Conservation (phyloP, 805 yeast genomes). For the Danielia oregonensis region DNA sequence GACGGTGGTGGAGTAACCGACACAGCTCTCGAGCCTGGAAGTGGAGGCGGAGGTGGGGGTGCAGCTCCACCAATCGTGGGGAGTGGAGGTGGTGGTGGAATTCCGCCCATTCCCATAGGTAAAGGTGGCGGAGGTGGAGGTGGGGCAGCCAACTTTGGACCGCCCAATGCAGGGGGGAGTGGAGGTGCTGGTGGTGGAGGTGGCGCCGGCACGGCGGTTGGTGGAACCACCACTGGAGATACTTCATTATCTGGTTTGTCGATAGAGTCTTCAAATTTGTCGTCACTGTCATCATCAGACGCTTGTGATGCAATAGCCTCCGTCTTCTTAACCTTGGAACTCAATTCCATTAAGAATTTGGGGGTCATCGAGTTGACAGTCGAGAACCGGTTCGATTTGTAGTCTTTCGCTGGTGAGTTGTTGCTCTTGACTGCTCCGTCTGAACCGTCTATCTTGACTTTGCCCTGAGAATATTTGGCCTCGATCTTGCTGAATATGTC, state of each 20-base stretch:
- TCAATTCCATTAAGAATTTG: conserved; percentile 50
- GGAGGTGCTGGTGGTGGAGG: conserved; percentile 27
- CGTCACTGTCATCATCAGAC: conserved; percentile 14
- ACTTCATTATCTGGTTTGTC: conserved; percentile 1
- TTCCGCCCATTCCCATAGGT: conserved; percentile 6
- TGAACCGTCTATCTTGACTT: conserved; percentile 20
- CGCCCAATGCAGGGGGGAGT: conserved; percentile 11
- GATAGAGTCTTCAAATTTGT: conserved; percentile 9
- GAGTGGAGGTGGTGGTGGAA: conserved; percentile 21
- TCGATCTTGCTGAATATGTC: conserved; percentile 33
- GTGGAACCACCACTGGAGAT: conserved; percentile 2
- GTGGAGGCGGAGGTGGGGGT: conserved; percentile 25
- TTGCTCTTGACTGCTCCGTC: conserved; percentile 8
- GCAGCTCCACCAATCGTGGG: conserved; percentile 11
- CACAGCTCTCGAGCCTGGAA: conserved; percentile 14
- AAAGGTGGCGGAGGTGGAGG: conserved; percentile 17
- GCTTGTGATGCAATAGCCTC: conserved; percentile 29
- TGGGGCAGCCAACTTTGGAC: conserved; percentile 3
- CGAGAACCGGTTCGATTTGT: conserved; percentile 28
- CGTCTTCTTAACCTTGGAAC: conserved; percentile 44
- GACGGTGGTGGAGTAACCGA: conserved; percentile 11
- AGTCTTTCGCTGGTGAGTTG: conserved; percentile 20
- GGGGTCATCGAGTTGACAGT: conserved; percentile 43
- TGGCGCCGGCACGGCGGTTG: conserved; percentile 8
- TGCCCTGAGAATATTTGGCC: conserved; percentile 44